Conservation (phyloP, 495 filamentous ascomycete genomes). For the Saxophila tyrrhenica region DNA sequence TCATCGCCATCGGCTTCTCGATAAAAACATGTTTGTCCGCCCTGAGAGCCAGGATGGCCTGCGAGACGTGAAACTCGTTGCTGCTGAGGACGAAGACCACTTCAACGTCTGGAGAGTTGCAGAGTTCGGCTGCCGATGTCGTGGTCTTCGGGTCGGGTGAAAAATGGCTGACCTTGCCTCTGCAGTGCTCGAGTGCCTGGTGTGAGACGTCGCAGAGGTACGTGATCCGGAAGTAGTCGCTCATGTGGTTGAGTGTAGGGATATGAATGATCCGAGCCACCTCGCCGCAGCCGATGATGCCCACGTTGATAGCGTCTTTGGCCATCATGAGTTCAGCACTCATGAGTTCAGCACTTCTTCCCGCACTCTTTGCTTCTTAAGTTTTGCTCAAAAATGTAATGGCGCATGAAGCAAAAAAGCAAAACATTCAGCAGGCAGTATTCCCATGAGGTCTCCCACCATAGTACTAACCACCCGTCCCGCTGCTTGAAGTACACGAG, state of each 20-base stretch:
- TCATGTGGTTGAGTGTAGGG: constrained; percentile 35
- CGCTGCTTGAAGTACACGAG: too few species aligned
- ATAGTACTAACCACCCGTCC: too few species aligned
- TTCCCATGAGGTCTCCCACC: too few species aligned
- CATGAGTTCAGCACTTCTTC: neutral
- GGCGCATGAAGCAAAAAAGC: too few species aligned
- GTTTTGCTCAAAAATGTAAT: neutral
- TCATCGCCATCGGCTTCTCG: constrained; percentile 43
- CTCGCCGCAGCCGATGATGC: constrained; percentile 24
- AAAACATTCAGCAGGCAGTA: too few species aligned
- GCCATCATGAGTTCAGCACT: constrained; percentile 4
- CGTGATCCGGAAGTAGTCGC: constrained; percentile 30
- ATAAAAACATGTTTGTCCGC: constrained; percentile 44
- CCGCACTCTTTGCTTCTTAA: neutral
- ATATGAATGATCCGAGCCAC: constrained; percentile 42
- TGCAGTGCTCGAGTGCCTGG: constrained; percentile 17
- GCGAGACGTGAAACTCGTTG: constrained; percentile 40
- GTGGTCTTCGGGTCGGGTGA: constrained; percentile 20
- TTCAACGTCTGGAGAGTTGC: constrained; percentile 31
- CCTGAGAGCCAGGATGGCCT: constrained; percentile 39
- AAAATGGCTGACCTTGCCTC: constrained; percentile 3
- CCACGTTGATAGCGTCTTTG: neutral
- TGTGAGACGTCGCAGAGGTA: constrained; percentile 36
- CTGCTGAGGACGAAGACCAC: constrained; percentile 38
- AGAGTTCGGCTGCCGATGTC: constrained; percentile 21